Percentiles rank a stretch among this genome's conserved stretches.
Evolutionary conservation across 768 basidiomycete genomes (phyloP).

Genomic region (Suillus cothurnatus): DNA sequence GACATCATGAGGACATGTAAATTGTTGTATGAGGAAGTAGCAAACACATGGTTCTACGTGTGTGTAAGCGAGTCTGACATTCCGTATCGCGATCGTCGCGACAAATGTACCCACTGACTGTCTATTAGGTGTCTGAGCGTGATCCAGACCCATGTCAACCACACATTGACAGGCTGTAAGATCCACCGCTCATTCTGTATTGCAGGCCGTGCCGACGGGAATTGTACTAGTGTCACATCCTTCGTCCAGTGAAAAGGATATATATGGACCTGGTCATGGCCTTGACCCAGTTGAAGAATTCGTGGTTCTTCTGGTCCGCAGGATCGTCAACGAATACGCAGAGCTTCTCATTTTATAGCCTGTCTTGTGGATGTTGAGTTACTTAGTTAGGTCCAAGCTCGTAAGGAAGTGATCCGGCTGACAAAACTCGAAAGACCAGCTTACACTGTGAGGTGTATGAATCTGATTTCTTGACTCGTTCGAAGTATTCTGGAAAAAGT

Average conservation of each 20-base stretch:
- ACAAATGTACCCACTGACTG: neutral
- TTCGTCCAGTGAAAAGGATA: neutral
- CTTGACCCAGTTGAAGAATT: neutral
- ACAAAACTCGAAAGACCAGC: neutral
- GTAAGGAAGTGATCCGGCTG: neutral
- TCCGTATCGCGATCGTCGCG: neutral
- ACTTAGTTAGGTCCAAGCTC: neutral
- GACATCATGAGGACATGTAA: neutral
- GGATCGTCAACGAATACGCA: neutral
- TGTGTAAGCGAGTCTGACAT: neutral
- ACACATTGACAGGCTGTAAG: neutral
- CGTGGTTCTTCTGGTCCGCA: neutral
- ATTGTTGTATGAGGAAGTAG: constrained; percentile 1
- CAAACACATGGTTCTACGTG: neutral
- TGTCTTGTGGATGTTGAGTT: neutral
- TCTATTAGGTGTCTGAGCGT: neutral
- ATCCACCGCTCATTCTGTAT: neutral
- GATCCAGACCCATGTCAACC: neutral
- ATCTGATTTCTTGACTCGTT: neutral
- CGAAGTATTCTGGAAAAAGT: neutral
- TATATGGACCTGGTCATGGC: neutral
- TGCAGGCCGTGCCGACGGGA: neutral
- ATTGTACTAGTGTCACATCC: neutral
- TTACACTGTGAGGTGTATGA: neutral
- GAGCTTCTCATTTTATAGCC: neutral